Base-by-base conservation (phyloP, 2,329 filamentous ascomycete genomes). In the Hirsutella thompsonii region DNA sequence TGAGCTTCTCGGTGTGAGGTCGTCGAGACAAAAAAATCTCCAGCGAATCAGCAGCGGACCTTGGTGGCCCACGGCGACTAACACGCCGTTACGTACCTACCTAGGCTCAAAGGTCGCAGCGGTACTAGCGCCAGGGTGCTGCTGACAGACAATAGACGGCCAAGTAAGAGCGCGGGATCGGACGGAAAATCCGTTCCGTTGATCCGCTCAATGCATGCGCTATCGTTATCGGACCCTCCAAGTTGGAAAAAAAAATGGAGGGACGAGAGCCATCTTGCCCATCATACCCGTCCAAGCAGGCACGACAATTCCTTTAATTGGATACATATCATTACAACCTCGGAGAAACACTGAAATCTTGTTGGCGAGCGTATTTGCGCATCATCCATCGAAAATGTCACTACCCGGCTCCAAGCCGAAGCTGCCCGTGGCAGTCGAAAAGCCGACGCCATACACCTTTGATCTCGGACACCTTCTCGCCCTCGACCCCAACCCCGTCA, bases 361-460 rank as follows among this genome's bases (percentile, higher is more conserved):
- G n/a, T n/a, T n/a, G n/a, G n/a, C n/a, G n/a, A n/a, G n/a, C n/a
- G n/a, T n/a, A n/a, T 6, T 34, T 18, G 32, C 32, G 32, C 14
- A 34, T 34, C n/a, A n/a, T 16, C 32, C 8, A 16, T n/a, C 32
- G 29, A n/a, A 32, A 42, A 68, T 66, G 58, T 52, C 64, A 21
- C 45, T 61, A 39, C 48, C 61, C 36, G 49, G 49, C 44, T 55
- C 62, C 44, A 60, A 63, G 46, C 59, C 64, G 46, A 74, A 74
- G 54, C 66, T 78, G 44, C 72, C 77, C 36, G 70, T 83, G 46
- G 75, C 71, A 14, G 82, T 87, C 56, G 70, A 80, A 46, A 93
- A 93, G 64, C 81, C 87, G 4, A 93, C 83, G 6, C 88, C 89
- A 9, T 94, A 93, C 69, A 88, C 79, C 51, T 95, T 93, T 67